Evolutionary conservation across 2,329 filamentous ascomycete genomes (phyloP), one percentile per base, ranked within the genome.

Genomic region (Amauroascus niger): DNA sequence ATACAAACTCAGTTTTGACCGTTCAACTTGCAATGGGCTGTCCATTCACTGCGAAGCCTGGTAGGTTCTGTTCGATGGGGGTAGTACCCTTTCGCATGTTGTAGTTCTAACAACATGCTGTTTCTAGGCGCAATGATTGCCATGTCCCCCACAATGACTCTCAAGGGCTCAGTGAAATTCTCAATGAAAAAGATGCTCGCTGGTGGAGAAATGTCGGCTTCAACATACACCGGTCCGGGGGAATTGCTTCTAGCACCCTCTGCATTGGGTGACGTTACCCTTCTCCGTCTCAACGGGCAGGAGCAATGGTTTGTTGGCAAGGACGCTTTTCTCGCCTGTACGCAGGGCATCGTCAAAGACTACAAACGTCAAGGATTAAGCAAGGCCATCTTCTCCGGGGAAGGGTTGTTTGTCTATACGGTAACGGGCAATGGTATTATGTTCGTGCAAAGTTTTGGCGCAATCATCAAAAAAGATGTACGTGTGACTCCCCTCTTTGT

Each of bases 361-460:
- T 87, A 88, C 65, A 90, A 95, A 73, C 80, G 82, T 33, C 93
- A 97, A 67, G 81, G 87, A 0, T 71, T 98, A 20, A 80, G 84
- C 55, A 97, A 97, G 69, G 89, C 87, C 18, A 87, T 97, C 70
- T 97, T 98, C 69, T 89, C 84, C 18, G 93, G 93, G 0, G 93
- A 97, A 69, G 93, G 93, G 0, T 66, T 96, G 26, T 97, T 89
- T 69, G 82, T 96, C 9, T 94, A 94, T 70, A 90, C 87, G 68
- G 85, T 97, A 8, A 80, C 76, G 13, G 91, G 91, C 0, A 79
- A 76, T 6, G 93, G 93, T 0, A 74, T 97, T 33, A 65, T 95
- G 39, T 98, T 91, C 88, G 77, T 96, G 45, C 87, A 88, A 7
- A 95, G 88, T 64, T 93, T 98, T 63, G 93, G 93, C 6, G 93